Evolutionary conservation across 192 early-diverging fungal species (phyloP).

Genomic region (Physocladia obscura): DNA sequence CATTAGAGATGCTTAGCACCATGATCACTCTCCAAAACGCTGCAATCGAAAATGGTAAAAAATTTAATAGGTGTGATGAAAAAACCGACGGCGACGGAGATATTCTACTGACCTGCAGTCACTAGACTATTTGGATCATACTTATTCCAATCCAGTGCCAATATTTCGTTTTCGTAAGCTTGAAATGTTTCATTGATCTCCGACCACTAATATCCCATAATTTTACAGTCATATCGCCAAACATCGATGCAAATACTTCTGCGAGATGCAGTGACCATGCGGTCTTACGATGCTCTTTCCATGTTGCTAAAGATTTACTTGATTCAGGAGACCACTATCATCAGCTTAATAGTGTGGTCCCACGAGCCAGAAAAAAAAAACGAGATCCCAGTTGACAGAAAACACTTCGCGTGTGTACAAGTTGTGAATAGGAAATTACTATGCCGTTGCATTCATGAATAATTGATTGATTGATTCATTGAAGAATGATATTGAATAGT

Average conservation of each 20-base stretch:
- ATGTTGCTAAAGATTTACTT: constrained; percentile 77
- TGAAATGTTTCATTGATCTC: constrained; percentile 41
- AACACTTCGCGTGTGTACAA: constrained; percentile 91
- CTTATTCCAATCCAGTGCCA: constrained; percentile 98
- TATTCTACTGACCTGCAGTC: constrained; percentile 68
- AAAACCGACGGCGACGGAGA: too few species aligned
- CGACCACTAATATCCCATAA: constrained; percentile 84
- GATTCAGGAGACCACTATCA: constrained; percentile 87
- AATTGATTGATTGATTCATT: too few species aligned
- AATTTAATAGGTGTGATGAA: too few species aligned
- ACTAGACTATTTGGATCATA: constrained; percentile 81
- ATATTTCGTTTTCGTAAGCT: constrained; percentile 83
- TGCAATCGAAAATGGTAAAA: too few species aligned
- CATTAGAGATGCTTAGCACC: too few species aligned
- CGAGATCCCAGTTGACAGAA: constrained; percentile 93
- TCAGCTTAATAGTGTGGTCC: constrained; percentile 92
- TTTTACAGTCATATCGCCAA: constrained; percentile 87
- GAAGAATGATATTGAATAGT: too few species aligned
- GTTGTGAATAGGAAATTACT: constrained; percentile 85
- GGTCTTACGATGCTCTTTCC: constrained; percentile 86
- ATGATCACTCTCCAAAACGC: too few species aligned
- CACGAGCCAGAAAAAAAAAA: constrained; percentile 91
- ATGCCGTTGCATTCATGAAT: too few species aligned
- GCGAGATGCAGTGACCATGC: constrained; percentile 79
- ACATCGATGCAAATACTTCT: constrained; percentile 81